Conservation (phyloP, 495 filamentous ascomycete genomes). For the Eremomyces bilateralis region DNA sequence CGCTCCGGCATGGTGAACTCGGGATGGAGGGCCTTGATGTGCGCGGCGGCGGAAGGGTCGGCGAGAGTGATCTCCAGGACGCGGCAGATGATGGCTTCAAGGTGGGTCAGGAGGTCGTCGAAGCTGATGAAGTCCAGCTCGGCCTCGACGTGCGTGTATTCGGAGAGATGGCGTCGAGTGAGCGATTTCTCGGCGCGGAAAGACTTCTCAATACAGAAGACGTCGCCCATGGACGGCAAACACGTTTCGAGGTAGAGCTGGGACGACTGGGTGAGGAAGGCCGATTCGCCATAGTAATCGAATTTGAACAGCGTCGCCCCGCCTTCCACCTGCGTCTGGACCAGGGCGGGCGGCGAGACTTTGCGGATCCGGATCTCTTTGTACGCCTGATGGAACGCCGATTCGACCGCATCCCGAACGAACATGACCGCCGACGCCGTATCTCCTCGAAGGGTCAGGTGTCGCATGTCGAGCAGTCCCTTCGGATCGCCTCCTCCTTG, state of each 20-base stretch:
- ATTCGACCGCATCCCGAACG: conserved; percentile 64
- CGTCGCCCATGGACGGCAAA: conserved; percentile 72
- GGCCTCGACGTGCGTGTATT: conserved; percentile 94
- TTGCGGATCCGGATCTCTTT: conserved; percentile 58
- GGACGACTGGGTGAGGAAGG: conserved; percentile 90
- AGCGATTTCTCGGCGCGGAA: conserved; percentile 95
- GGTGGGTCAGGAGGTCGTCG: conserved; percentile 70
- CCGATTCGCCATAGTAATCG: conserved; percentile 83
- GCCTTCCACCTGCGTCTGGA: conserved; percentile 97
- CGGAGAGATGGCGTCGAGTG: conserved; percentile 81
- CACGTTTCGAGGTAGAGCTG: conserved; percentile 97
- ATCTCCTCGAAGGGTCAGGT: conserved; percentile 81
- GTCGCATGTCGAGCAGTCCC: conserved; percentile 71
- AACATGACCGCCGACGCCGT: conserved; percentile 74
- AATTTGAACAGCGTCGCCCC: conserved; percentile 86
- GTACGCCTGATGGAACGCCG: conserved; percentile 66
- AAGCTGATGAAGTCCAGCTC: conserved; percentile 95
- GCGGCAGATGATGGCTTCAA: conserved; percentile 73
- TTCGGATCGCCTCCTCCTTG: conserved; percentile 57
- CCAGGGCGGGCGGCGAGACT: conserved; percentile 84
- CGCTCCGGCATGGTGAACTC: conserved; percentile 62
- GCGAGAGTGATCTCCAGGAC: conserved; percentile 58
- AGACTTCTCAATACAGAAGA: conserved; percentile 94
- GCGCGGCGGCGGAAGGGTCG: conserved; percentile 43
- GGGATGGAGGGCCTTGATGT: conserved; percentile 70